Evolutionary conservation across 352 stramenopile species (phyloP), one percentile per base, ranked within the genome.

Genomic region (Peronospora farinosa): DNA sequence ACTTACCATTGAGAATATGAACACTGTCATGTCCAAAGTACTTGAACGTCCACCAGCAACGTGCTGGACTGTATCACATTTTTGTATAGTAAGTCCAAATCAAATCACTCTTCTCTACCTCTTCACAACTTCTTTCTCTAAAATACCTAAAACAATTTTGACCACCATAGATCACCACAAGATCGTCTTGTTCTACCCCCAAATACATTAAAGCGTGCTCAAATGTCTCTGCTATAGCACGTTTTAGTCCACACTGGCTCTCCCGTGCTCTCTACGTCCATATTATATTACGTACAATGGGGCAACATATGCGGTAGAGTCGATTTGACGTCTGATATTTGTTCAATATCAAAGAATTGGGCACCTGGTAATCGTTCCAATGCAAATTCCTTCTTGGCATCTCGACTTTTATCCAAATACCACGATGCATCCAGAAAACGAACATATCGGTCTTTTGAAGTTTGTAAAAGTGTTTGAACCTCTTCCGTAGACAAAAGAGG

Each of bases 341-440:
- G 72, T 30, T 95, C 86, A 47, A 97, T 95, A 57, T 98, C 92
- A 48, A 97, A 97, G 66, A 93, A 97, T 27, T 72, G 60, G 8
- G 91, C 88, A 27, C 79, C 78, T 0, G 82, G 81, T 23, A 98
- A 44, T 1, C 80, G 69, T 63, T 88, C 69, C 12, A 51, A 8
- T 5, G 45, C 53, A 43, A 87, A 91, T 53, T 91, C 80, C 7
- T 55, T 43, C 57, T 65, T 68, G 11, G 67, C 73, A 40, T 88
- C 78, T 63, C 80, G 77, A 47, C 53, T 77, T 60, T 84, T 79
- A 63, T 91, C 78, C 40, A 91, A 45, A 52, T 91, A 91, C 80
- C 80, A 91, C 30, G 80, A 91, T 47, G 74, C 76, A 61, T 91
- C 80, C 28, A 91, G 67, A 43, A 88, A 79, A 53, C 72, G 74